Conservation (phyloP, 257 asterid species). For the Scutellaria baicalensis region DNA sequence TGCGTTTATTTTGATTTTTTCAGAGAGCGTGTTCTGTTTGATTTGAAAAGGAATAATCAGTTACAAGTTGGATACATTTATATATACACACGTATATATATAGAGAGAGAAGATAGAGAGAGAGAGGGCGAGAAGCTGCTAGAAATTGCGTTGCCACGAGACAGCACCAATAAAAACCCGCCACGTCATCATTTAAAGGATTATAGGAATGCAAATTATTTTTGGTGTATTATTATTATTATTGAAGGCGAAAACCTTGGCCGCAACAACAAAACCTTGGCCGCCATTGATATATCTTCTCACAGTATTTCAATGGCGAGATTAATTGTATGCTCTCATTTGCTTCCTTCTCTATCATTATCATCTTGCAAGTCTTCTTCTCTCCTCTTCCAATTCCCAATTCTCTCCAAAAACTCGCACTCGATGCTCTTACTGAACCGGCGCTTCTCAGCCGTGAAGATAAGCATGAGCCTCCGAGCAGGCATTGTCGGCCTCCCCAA, state of each 20-base stretch:
- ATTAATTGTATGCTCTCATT: constrained; percentile 42
- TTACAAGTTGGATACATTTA: neutral
- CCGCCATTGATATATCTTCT: neutral
- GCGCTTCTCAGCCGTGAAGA: constrained; percentile 54
- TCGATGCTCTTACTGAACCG: constrained; percentile 36
- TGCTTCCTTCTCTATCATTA: constrained; percentile 49
- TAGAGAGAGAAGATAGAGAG: neutral
- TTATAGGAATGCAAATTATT: too few species aligned
- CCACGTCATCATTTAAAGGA: neutral
- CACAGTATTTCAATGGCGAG: constrained; percentile 50
- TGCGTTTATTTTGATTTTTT: neutral
- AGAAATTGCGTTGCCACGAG: neutral
- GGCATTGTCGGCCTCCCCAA: constrained; percentile 99
- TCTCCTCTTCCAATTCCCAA: constrained; percentile 40
- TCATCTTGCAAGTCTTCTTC: constrained; percentile 27
- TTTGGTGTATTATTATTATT: too few species aligned
- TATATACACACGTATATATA: neutral
- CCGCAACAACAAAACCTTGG: constrained; percentile 16
- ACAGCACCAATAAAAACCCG: neutral
- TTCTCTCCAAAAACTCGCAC: constrained; percentile 29
- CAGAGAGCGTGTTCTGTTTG: neutral
- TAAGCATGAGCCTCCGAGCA: constrained; percentile 87
- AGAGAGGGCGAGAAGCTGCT: neutral
- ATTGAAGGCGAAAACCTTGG: too few species aligned
- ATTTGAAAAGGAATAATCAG: neutral